Evolutionary conservation across 2,329 filamentous ascomycete species (phyloP).

Genomic region (Calycina marina): DNA sequence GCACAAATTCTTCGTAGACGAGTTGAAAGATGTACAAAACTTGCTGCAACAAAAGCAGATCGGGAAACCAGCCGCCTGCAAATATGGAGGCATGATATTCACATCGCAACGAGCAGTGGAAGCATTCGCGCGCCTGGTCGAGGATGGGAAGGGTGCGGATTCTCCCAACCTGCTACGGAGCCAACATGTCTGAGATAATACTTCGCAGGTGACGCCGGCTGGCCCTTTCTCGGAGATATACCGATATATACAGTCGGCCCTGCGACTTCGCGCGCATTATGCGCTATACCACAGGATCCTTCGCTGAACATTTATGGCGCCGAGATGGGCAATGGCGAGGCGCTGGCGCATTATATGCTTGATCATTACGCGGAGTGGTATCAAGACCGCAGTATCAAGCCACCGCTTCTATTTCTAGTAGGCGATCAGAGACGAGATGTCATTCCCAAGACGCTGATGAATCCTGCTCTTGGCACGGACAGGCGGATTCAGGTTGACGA

Average conservation of each 20-base stretch:
- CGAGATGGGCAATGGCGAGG: slow-evolving; percentile 74
- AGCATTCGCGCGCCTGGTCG: slow-evolving; percentile 51
- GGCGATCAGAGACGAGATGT: slow-evolving; percentile 83
- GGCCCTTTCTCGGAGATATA: slow-evolving; percentile 41
- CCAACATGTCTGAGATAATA: slow-evolving; percentile 3
- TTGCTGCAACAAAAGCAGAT: slow-evolving; percentile 33
- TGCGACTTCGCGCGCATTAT: slow-evolving; percentile 63
- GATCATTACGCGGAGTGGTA: slow-evolving; percentile 54
- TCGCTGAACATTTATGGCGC: slow-evolving; percentile 56
- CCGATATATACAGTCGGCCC: slow-evolving; percentile 67
- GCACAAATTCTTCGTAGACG: slow-evolving; percentile 49
- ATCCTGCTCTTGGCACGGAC: slow-evolving; percentile 31
- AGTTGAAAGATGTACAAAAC: slow-evolving; percentile 36
- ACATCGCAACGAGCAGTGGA: slow-evolving; percentile 76
- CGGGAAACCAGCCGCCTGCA: slow-evolving; percentile 21
- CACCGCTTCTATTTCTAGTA: slow-evolving; percentile 68
- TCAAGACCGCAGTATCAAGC: slow-evolving; percentile 28
- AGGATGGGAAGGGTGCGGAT: slow-evolving; percentile 25
- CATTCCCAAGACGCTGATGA: slow-evolving; percentile 69
- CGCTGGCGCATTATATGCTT: slow-evolving; percentile 64
- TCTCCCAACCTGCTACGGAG: background rate
- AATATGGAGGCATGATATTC: slow-evolving; percentile 68
- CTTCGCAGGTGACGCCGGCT: slow-evolving; percentile 17
- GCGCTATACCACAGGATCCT: slow-evolving; percentile 34
- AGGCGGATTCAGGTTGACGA: slow-evolving; percentile 57